Percentiles rank a stretch among this genome's conserved stretches.
phyloP scores from a whole-genome alignment of 2,329 filamentous ascomycete species.

The Dryadomyces quercivorus region DNA sequence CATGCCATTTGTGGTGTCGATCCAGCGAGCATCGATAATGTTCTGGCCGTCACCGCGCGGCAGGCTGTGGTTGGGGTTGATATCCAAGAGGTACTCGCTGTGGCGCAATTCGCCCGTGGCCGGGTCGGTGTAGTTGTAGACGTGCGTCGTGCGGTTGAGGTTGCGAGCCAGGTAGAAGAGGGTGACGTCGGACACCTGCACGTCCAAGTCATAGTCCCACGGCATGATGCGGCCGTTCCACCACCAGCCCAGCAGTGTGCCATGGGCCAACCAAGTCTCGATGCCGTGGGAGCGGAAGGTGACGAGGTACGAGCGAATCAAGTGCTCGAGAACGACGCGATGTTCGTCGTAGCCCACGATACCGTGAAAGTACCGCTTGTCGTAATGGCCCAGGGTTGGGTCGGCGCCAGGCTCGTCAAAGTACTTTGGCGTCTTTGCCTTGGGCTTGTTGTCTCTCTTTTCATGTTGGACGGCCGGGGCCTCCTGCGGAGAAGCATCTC shows the following conservation, averaged over 20 bases:
- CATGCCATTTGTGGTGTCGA: conserved; percentile 62
- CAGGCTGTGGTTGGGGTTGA: conserved; percentile 59
- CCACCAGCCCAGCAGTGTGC: conserved; percentile 78
- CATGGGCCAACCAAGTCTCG: conserved; percentile 81
- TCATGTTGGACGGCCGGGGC: too few species aligned
- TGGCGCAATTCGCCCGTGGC: conserved; percentile 27
- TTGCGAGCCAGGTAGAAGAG: conserved; percentile 51
- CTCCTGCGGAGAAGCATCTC: neutral
- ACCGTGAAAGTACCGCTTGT: conserved; percentile 53
- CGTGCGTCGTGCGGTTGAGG: conserved; percentile 57
- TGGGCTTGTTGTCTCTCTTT: neutral
- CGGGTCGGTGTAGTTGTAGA: conserved; percentile 33
- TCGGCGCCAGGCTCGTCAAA: conserved; percentile 52
- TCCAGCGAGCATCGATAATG: conserved; percentile 76
- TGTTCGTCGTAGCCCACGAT: conserved; percentile 55
- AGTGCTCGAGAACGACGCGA: conserved; percentile 51
- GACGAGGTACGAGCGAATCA: conserved; percentile 62
- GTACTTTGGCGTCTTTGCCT: conserved; percentile 37
- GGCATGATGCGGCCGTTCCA: conserved; percentile 71
- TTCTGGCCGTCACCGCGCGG: conserved; percentile 57
- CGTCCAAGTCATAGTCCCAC: conserved; percentile 78
- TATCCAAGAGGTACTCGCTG: conserved; percentile 56
- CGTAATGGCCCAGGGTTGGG: conserved; percentile 58
- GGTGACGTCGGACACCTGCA: conserved; percentile 59
- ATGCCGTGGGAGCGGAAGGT: conserved; percentile 51